Conservation (phyloP, 2,329 filamentous ascomycete genomes). For the Xylariaceae sp. region DNA sequence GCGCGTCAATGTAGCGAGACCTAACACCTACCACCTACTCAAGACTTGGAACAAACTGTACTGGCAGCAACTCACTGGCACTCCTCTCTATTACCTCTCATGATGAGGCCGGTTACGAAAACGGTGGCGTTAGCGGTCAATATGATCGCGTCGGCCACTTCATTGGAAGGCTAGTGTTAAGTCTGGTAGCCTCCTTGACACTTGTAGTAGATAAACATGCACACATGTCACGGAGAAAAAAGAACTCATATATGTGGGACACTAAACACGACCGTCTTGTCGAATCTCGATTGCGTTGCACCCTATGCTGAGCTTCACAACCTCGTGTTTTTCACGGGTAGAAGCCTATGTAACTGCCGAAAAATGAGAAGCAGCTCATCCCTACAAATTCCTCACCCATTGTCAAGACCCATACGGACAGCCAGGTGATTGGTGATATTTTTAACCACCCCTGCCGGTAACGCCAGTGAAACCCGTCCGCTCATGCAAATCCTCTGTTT, state of each 20-base stretch:
- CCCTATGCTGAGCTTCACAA: neutral
- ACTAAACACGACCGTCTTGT: neutral
- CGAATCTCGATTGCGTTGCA: neutral
- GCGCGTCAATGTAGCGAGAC: too few relatives aligned
- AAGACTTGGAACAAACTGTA: too few relatives aligned
- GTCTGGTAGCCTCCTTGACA: neutral
- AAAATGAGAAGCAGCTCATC: neutral
- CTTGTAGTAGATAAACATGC: neutral
- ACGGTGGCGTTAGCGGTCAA: too few relatives aligned
- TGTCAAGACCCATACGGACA: constrained; percentile 11
- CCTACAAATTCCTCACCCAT: neutral
- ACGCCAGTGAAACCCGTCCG: constrained; percentile 13
- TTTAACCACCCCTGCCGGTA: neutral
- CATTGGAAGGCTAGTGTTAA: neutral
- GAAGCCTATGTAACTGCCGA: neutral
- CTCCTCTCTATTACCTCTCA: too few relatives aligned
- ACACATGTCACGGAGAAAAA: neutral
- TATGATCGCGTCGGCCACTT: too few relatives aligned
- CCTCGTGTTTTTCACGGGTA: neutral
- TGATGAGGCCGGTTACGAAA: too few relatives aligned
- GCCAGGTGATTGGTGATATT: neutral
- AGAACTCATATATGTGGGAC: neutral
- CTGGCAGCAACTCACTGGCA: too few relatives aligned
- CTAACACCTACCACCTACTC: too few relatives aligned
- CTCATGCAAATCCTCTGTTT: constrained; percentile 11